Evolutionary conservation across 768 basidiomycete genomes (phyloP), one percentile per base, ranked within the genome.

Genomic region (Holtermanniella nyarrowii): DNA sequence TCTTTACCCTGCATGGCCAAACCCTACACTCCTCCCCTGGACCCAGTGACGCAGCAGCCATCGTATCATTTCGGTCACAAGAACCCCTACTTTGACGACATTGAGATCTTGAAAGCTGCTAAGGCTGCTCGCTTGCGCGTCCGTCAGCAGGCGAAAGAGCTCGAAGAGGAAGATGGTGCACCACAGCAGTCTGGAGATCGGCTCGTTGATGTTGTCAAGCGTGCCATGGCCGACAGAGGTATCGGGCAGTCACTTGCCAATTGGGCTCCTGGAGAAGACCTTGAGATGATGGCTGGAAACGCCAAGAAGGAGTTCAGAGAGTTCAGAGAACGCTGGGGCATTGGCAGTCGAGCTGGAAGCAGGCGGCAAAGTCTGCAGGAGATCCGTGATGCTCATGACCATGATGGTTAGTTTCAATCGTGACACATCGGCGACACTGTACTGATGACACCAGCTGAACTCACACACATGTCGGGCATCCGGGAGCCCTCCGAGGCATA

Each of bases 11-110:
- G 66, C 57, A 58, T 72, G 46, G 49, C 50, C 1, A 54, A 52
- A 27, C 66, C 66, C 0, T 69, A 71, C 45, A 50, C 55, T 21
- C 73, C 69, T 14, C 67, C 68, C 46, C 57, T 37, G 44, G 68
- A 69, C 44, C 47, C 58, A 2, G 31, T 22, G 21, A 43, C 23
- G 16, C 40, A 64, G 25, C 22, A 56, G 45, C 60, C 53, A 31
- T 71, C 65, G 24, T 82, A 77, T 72, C 73, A 68, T 26, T 75
- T 78, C 67, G 63, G 70, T 49, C 59, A 76, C 58, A 57, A 72
- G 24, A 74, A 76, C 51, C 73, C 69, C 2, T 74, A 68, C 56
- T 71, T 77, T 50, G 68, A 63, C 44, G 71, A 74, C 42, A 72
- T 76, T 51, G 74, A 75, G 54, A 62, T 74, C 13, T 61, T 72